Conservation (phyloP, 768 basidiomycete genomes). For the Suillus decipiens region DNA sequence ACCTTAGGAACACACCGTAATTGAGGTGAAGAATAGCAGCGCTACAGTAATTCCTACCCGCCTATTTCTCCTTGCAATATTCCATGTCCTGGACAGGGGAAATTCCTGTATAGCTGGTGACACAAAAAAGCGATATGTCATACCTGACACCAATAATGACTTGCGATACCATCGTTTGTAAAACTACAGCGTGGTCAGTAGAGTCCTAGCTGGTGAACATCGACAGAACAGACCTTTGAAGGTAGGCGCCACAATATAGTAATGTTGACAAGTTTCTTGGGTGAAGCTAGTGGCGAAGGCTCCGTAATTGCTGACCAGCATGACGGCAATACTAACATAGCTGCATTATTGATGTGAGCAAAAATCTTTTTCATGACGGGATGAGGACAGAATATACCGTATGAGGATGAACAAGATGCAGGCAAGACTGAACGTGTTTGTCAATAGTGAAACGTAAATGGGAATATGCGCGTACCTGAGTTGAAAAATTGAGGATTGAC, state of each 20-base stretch:
- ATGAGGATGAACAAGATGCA: slow-evolving; percentile 37
- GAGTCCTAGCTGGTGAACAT: not conserved
- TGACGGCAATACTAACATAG: slow-evolving; percentile 44
- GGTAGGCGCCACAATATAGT: slow-evolving; percentile 52
- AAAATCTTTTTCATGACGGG: not conserved
- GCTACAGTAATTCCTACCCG: slow-evolving; percentile 41
- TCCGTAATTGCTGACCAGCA: slow-evolving; percentile 56
- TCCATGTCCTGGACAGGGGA: slow-evolving; percentile 47
- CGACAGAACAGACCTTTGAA: slow-evolving; percentile 55
- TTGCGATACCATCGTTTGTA: slow-evolving; percentile 68
- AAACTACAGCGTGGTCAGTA: slow-evolving; percentile 38
- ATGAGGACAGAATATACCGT: slow-evolving; percentile 19
- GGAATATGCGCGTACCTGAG: slow-evolving; percentile 34
- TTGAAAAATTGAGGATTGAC: slow-evolving; percentile 26
- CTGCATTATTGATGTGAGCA: slow-evolving; percentile 12
- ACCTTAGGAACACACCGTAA: slow-evolving; percentile 39
- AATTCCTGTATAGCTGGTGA: not conserved
- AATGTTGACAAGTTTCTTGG: slow-evolving; percentile 44
- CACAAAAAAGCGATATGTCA: not conserved
- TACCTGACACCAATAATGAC: slow-evolving; percentile 64
- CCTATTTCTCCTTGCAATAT: slow-evolving; percentile 51
- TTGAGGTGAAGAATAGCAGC: slow-evolving; percentile 41
- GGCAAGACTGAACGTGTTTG: slow-evolving; percentile 22
- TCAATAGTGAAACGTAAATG: not conserved
- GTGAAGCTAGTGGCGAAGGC: slow-evolving; percentile 58